Conservation (phyloP, 495 filamentous ascomycete genomes). For the Xylaria longipes region DNA sequence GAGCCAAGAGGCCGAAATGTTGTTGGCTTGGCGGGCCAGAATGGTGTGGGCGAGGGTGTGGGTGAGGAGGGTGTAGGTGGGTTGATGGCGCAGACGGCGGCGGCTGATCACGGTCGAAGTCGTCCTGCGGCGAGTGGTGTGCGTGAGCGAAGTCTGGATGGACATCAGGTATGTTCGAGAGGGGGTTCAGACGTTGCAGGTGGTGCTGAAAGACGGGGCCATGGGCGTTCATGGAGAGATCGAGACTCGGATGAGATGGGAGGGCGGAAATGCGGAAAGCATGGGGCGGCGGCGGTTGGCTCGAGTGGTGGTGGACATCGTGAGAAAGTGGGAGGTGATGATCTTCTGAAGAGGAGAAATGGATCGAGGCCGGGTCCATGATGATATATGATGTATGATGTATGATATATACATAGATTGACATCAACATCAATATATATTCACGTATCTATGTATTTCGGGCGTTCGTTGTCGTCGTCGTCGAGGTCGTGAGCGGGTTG, state of each 20-base stretch:
- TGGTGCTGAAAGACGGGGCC: conserved; percentile 45
- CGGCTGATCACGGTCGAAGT: conserved; percentile 34
- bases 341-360: conserved; percentile 31
- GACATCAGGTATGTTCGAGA: conserved; percentile 43
- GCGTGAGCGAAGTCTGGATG: conserved; percentile 48
- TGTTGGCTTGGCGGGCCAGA: conserved; percentile 34
- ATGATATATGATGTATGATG: not conserved
- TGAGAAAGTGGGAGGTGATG: conserved; percentile 28
- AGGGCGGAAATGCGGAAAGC: conserved; percentile 39
- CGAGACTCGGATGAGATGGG: conserved; percentile 48
- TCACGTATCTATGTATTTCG: not conserved
- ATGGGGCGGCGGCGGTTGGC: conserved; percentile 33
- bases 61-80: conserved; percentile 39
- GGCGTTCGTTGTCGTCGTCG: not conserved
- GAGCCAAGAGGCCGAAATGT: conserved; percentile 56
- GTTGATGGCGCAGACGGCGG: conserved; percentile 37
- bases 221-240: conserved; percentile 44
- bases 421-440: not conserved
- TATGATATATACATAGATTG: not conserved
- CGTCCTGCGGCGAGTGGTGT: conserved; percentile 38
- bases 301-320: conserved; percentile 33
- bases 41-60: conserved; percentile 45
- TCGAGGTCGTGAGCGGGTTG: not conserved
- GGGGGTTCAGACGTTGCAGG: conserved; percentile 45
- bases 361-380: conserved; percentile 40